Conservation (phyloP, 1,139 yeast genomes). For the Suhomyces anneliseae region DNA sequence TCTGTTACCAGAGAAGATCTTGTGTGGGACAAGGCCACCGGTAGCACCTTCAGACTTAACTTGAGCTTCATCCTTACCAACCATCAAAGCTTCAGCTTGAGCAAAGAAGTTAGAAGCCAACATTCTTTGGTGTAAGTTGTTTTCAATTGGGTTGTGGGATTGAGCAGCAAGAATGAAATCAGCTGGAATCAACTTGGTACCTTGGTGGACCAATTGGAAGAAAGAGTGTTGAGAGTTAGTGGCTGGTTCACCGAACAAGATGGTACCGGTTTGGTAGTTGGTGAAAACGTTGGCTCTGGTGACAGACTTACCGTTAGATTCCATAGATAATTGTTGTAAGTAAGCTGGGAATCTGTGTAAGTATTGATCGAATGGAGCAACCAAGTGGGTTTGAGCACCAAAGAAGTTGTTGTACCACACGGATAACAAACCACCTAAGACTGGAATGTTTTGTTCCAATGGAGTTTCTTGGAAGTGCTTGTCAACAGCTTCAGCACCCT, state of each 20-base stretch:
- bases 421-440: constrained; percentile 85
- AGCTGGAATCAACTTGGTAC: constrained; percentile 94
- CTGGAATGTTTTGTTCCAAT: constrained; percentile 87
- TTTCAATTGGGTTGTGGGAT: constrained; percentile 95
- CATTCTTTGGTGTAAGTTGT: constrained; percentile 94
- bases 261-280: constrained; percentile 93
- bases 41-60: constrained; percentile 90
- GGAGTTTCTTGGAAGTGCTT: constrained; percentile 83
- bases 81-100: constrained; percentile 96
- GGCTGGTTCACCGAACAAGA: constrained; percentile 97
- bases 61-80: constrained; percentile 84
- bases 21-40: constrained; percentile 87
- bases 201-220: constrained; percentile 99
- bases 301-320: constrained; percentile 97
- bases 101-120: constrained; percentile 98
- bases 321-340: constrained; percentile 98
- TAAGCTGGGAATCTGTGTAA: constrained; percentile 99
- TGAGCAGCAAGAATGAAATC: constrained; percentile 96
- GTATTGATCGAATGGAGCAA: constrained; percentile 98
- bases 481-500: constrained; percentile 98
- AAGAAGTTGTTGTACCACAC: constrained; percentile 98
- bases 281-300: constrained; percentile 89
- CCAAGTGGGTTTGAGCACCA: constrained; percentile 97
- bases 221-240: constrained; percentile 98
- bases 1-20: constrained; percentile 95